phyloP scores from a whole-genome alignment of 2,329 filamentous ascomycete genomes.

The Lithohypha guttulata region DNA sequence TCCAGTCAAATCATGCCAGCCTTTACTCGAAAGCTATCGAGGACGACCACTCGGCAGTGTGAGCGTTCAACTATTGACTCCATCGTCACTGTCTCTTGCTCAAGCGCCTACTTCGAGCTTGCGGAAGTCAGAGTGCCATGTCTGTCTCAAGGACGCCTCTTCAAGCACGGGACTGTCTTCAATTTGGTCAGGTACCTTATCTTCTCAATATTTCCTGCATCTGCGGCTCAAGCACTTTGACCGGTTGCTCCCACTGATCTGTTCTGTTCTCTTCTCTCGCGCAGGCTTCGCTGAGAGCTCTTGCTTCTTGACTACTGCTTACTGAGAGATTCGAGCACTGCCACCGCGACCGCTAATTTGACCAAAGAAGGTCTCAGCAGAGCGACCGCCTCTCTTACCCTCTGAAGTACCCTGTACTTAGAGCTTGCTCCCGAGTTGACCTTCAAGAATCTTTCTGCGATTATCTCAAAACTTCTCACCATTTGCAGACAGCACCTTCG shows the following conservation, averaged over 20 bases:
- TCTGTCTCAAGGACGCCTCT: slow-evolving; percentile 3
- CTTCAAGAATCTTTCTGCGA: too few relatives aligned
- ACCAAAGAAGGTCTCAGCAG: neutral
- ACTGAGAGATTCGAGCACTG: neutral
- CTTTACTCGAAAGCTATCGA: neutral
- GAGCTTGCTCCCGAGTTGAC: too few relatives aligned
- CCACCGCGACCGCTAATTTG: neutral
- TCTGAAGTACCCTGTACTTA: too few relatives aligned
- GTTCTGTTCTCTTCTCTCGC: slow-evolving; percentile 14
- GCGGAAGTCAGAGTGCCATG: slow-evolving; percentile 9
- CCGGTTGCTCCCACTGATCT: slow-evolving; percentile 5
- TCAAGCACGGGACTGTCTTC: slow-evolving; percentile 1
- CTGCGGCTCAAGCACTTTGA: slow-evolving; percentile 9
- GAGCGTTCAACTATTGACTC: slow-evolving; percentile 1
- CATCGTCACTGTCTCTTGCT: neutral
- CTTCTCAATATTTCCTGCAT: slow-evolving; percentile 4
- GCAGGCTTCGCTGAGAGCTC: slow-evolving; percentile 22
- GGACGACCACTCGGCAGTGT: slow-evolving; percentile 4
- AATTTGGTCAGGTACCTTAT: slow-evolving; percentile 9
- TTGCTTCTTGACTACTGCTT: slow-evolving; percentile 6
- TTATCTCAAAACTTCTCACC: too few relatives aligned
- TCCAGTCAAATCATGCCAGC: slow-evolving; percentile 6
- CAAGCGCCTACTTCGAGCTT: slow-evolving; percentile 6
- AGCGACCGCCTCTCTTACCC: slow-evolving; percentile 7
- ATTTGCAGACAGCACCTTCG: too few relatives aligned